These are phyloP conservation scores for Liriodendron chinense DNA, from an alignment of 164 flowering plant genomes.

Conservation along the genomic window DNA sequence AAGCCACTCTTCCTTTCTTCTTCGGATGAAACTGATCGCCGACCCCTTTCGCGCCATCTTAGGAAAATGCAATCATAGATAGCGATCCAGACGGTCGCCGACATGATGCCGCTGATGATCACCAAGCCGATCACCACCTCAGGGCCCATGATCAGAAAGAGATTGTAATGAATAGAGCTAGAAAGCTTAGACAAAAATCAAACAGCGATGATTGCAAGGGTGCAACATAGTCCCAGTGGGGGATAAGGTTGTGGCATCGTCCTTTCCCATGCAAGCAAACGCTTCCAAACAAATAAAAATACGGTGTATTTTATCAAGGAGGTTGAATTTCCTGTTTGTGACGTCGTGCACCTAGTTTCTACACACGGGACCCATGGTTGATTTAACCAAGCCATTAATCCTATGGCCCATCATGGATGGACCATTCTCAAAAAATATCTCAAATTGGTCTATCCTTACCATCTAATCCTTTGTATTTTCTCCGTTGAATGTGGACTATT, in stretches of 20 bases:
- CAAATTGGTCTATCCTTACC: too few relatives aligned
- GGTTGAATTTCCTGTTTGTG: neutral
- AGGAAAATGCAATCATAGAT: slow-evolving; percentile 4
- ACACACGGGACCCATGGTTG: neutral
- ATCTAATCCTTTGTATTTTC: too few relatives aligned
- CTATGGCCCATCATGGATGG: neutral
- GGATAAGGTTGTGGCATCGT: too few relatives aligned
- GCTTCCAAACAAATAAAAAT: neutral
- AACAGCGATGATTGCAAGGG: neutral
- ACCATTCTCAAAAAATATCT: too few relatives aligned
- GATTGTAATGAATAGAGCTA: neutral
- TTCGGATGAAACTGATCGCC: neutral
- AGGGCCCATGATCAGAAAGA: neutral
- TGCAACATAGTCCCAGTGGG: neutral
- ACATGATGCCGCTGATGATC: slow-evolving; percentile 14
- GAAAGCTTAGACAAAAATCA: neutral
- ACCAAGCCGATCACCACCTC: neutral
- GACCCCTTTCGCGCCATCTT: neutral
- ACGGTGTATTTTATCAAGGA: neutral
- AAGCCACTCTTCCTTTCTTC: neutral
- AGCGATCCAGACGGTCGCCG: neutral
- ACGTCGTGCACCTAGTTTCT: neutral
- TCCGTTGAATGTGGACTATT: too few relatives aligned
- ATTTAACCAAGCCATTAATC: neutral
- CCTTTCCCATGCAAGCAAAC: neutral